These are phyloP conservation scores for Pichia nakasei DNA, from an alignment of 805 yeast genomes.

Conservation along the genomic window DNA sequence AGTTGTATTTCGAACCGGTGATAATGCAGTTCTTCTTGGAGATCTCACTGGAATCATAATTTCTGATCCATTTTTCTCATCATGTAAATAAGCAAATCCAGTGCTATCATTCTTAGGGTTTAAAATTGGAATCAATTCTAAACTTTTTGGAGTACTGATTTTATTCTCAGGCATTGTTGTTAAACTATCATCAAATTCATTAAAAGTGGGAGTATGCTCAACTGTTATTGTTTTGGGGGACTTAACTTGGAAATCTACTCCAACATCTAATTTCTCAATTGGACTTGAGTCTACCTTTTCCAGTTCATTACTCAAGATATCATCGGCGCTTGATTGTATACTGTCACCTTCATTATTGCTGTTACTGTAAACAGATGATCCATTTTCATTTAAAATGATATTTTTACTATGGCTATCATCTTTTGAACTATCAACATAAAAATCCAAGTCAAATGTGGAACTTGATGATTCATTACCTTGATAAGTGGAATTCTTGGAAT, in stretches of 20 bases:
- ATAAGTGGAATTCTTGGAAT: neutral
- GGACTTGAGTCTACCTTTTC: conserved; percentile 3
- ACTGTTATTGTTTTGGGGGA: neutral
- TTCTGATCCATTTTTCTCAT: conserved; percentile 10
- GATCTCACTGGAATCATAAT: conserved; percentile 26
- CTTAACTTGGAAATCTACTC: neutral
- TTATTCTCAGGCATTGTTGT: neutral
- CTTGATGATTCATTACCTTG: conserved; percentile 5
- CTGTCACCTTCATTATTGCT: neutral
- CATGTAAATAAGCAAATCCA: neutral
- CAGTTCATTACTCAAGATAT: neutral
- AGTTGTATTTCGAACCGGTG: conserved; percentile 12
- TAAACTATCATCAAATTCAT: neutral
- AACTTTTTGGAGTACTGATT: neutral
- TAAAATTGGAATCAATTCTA: neutral
- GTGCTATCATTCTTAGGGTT: neutral
- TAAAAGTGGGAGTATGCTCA: conserved; percentile 1
- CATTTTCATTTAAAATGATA: neutral
- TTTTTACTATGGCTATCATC: neutral
- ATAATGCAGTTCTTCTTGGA: conserved; percentile 17
- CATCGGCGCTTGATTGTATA: neutral
- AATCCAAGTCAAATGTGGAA: conserved; percentile 11
- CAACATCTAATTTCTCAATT: conserved; percentile 4
- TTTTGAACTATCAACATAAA: conserved; percentile 4
- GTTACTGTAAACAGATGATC: conserved; percentile 4